Base-by-base conservation (phyloP, 371 early-diverging fungal genomes). In the Gilbertella persicaria region DNA sequence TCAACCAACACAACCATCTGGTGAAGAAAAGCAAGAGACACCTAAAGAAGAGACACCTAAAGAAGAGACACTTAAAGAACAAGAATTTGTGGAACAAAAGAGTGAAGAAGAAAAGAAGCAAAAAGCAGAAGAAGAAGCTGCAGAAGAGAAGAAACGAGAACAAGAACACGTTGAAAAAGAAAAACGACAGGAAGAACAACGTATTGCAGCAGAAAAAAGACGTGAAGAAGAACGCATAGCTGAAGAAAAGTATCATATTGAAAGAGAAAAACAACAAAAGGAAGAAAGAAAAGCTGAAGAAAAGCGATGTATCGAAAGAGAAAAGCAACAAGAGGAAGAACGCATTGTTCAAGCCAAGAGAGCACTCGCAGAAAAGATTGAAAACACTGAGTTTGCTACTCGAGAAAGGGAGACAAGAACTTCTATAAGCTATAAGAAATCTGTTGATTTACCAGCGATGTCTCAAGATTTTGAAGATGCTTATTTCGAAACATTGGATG, bases 401-500 rank as follows among this genome's bases (percentile, higher is more conserved):
- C 12, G 36, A 16, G 25, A 44, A 36, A 52, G 26, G 25, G 6
- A 9, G 0, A 12, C 10, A 17, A 4, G 35, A 12, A 12, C 8
- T n/a, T 40, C 35, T 1, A 12, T 21, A 33, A 28, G 28, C 10
- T 20, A 29, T 23, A 39, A 40, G 6, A 33, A 48, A 55, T 8
- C 33, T 6, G 1, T 14, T 29, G 43, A 25, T 3, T 14, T 53
- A 12, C 2, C 40, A 5, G 19, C 26, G n/a, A 44, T 49, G 7
- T 49, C 60, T 21, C 30, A 46, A 17, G 40, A 53, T 6, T 48
- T 62, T 20, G 62, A 62, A 16, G 53, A 43, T 5, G 14, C 37
- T 16, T 62, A 58, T 25, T 62, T 62, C 19, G 52, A 58, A 12
- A 58, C 62, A 19, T 16, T 52, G 4, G 44, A 47, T 29, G 46